A percentile compares a stretch with the other conserved stretches of the same genome.
phyloP scores from a whole-genome alignment of 352 stramenopile species.

The Globisporangium barbulae region DNA sequence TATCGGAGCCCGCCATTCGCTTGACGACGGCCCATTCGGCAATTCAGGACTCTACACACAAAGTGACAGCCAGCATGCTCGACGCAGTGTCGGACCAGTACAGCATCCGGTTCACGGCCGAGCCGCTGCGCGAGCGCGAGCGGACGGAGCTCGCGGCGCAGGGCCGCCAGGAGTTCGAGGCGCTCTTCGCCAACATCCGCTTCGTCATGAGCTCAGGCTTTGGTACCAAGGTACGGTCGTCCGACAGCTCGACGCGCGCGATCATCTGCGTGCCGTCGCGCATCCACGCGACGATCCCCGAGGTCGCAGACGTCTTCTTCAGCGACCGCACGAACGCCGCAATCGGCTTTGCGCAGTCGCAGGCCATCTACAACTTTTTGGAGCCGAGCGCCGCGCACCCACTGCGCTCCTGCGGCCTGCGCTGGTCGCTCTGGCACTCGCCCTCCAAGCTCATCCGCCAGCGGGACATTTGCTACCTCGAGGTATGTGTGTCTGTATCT shows the following conservation, averaged over 20 bases:
- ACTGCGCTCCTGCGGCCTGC: constrained; percentile 49
- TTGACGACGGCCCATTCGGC: neutral
- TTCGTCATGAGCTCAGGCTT: constrained; percentile 37
- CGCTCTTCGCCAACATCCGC: constrained; percentile 42
- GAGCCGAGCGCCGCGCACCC: constrained; percentile 39
- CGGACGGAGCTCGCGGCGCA: constrained; percentile 34
- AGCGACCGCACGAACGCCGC: constrained; percentile 55
- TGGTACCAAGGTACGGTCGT: constrained; percentile 46
- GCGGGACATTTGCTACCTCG: constrained; percentile 59
- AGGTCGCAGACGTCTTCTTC: constrained; percentile 61
- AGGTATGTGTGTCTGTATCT: constrained; percentile 18
- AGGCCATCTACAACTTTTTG: constrained; percentile 54
- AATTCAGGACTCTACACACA: neutral
- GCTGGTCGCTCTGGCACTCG: constrained; percentile 65
- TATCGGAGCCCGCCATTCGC: neutral
- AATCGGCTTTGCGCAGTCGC: constrained; percentile 59
- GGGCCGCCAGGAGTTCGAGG: constrained; percentile 25
- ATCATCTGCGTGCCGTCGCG: constrained; percentile 41
- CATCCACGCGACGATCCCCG: constrained; percentile 46
- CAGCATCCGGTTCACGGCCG: constrained; percentile 33
- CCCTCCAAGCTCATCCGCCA: constrained; percentile 56
- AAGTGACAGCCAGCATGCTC: neutral
- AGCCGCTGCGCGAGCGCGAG: constrained; percentile 33
- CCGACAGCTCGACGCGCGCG: constrained; percentile 46
- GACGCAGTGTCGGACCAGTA: constrained; percentile 12